These are phyloP conservation scores for Macrolepiota dolichaula DNA, from an alignment of 768 basidiomycete species.

Conservation along the genomic window DNA sequence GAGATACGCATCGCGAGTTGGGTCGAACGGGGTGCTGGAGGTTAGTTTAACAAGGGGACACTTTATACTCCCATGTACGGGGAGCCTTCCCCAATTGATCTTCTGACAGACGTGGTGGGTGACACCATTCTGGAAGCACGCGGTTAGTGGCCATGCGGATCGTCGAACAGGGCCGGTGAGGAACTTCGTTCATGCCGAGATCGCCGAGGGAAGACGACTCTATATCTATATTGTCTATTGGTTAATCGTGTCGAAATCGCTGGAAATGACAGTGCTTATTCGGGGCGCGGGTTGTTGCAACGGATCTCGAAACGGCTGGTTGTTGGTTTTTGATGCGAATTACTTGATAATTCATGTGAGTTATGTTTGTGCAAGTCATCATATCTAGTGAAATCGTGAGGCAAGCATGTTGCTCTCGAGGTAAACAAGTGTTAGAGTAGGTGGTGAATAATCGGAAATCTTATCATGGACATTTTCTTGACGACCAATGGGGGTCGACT, in stretches of 20 bases:
- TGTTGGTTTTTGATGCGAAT: not conserved
- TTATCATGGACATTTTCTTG: too few species aligned
- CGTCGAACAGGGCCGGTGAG: too few species aligned
- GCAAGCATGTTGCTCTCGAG: not conserved
- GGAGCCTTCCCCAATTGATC: too few species aligned
- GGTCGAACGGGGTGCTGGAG: not conserved
- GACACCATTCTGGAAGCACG: too few species aligned
- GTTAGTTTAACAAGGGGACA: not conserved
- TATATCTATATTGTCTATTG: not conserved
- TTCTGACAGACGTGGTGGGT: too few species aligned
- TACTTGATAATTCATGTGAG: constrained; percentile 2
- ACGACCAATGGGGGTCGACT: too few species aligned
- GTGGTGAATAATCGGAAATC: too few species aligned
- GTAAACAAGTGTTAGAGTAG: too few species aligned
- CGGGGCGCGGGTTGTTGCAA: not conserved
- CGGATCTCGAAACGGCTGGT: not conserved
- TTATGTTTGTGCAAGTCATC: not conserved
- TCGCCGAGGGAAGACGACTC: not conserved
- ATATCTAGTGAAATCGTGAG: not conserved
- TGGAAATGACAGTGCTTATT: not conserved
- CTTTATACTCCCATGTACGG: not conserved
- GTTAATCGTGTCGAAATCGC: not conserved
- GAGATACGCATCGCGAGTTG: not conserved
- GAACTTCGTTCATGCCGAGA: too few species aligned
- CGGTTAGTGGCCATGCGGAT: too few species aligned